A percentile compares a stretch with the other conserved stretches of the same genome.
Conservation (phyloP, 78 protist species). For the Acrasis kona region DNA sequence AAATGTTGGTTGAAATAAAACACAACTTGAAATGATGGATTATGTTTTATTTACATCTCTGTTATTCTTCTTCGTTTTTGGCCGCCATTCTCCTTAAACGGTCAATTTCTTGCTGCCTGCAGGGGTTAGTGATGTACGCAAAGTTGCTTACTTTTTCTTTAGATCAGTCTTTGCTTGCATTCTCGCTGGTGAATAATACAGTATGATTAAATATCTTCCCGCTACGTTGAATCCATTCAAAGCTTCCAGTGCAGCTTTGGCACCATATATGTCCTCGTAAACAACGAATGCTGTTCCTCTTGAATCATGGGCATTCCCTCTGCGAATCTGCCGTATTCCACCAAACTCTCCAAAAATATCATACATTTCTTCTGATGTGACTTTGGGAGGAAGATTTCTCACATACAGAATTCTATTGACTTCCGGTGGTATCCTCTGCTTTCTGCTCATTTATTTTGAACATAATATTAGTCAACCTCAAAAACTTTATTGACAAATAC, state of each 20-base stretch:
- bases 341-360: constrained; percentile 93
- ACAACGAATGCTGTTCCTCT: constrained; percentile 94
- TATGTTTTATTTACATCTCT: no score
- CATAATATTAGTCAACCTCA: no score
- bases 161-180: constrained; percentile 47
- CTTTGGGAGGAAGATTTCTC: constrained; percentile 81
- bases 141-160: constrained; percentile 20
- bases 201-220: constrained; percentile 73
- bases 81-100: no score
- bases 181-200: constrained; percentile 64
- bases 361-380: constrained; percentile 84
- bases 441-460: no score
- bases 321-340: constrained; percentile 88
- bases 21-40: no score
- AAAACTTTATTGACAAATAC: no score
- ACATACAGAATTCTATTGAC: constrained; percentile 85
- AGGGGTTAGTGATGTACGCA: no score
- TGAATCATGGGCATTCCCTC: constrained; percentile 77
- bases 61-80: no score
- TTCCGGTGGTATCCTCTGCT: constrained; percentile 85
- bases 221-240: constrained; percentile 83
- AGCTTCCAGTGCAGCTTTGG: constrained; percentile 93
- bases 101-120: no score
- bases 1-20: no score
- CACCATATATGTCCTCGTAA: constrained; percentile 94